Conservation (phyloP, 73 alveolate species). For the Paramecium sonneborni region DNA sequence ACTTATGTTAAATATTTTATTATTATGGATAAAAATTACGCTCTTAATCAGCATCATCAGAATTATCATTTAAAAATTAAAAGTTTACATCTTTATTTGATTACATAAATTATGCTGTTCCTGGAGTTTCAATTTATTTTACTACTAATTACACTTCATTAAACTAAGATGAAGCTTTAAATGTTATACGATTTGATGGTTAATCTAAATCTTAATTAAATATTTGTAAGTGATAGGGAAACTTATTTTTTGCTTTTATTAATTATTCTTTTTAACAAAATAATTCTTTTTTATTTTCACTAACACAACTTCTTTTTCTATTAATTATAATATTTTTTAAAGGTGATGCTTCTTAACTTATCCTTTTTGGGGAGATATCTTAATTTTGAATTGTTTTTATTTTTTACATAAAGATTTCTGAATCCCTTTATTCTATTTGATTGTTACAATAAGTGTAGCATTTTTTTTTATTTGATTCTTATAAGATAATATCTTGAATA, state of each 20-base stretch:
- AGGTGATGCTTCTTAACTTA: neutral
- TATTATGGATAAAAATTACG: neutral
- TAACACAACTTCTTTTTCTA: neutral
- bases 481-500: neutral
- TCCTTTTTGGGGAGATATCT: neutral
- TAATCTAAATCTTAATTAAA: neutral
- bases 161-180: neutral
- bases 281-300: neutral
- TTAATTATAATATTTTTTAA: neutral
- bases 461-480: neutral
- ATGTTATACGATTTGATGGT: neutral
- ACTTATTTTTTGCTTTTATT: neutral
- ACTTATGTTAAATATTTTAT: neutral
- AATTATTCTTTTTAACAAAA: neutral
- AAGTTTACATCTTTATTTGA: neutral
- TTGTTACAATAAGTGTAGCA: neutral
- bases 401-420: neutral
- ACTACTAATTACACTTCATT: neutral
- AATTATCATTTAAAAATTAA: neutral
- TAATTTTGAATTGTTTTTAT: neutral
- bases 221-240: neutral
- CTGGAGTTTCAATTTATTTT: conserved; percentile 12
- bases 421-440: neutral
- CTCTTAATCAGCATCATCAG: neutral
- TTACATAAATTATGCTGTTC: conserved; percentile 18